A percentile compares a stretch with the other conserved stretches of the same genome.
phyloP scores from a whole-genome alignment of 1,139 yeast species.

The Nematodospora anomalae region DNA sequence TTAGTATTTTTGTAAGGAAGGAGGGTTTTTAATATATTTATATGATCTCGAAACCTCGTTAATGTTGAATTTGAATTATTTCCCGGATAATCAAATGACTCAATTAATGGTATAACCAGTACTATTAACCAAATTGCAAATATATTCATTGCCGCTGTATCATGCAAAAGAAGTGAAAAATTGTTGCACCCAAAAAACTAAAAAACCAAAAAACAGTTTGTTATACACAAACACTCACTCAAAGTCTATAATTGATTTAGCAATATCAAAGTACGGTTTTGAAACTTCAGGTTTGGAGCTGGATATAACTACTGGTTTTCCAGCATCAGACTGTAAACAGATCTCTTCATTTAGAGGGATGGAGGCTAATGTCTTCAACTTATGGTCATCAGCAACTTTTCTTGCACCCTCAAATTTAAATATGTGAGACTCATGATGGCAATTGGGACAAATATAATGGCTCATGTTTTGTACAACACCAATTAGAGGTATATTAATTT shows the following conservation, averaged over 20 bases:
- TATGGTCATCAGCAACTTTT: constrained; percentile 53
- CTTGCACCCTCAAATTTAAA: constrained; percentile 71
- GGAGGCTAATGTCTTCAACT: constrained; percentile 58
- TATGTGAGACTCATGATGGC: constrained; percentile 70
- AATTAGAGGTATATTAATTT: constrained; percentile 69
- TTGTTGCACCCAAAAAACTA: background rate
- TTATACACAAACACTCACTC: constrained; percentile 2
- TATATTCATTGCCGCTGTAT: constrained; percentile 3
- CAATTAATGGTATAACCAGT: background rate
- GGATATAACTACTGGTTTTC: constrained; percentile 60
- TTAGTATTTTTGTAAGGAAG: constrained; percentile 4
- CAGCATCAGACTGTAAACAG: constrained; percentile 60
- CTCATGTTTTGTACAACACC: constrained; percentile 89
- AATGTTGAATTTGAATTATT: background rate
- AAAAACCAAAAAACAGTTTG: background rate
- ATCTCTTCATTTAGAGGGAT: constrained; percentile 69
- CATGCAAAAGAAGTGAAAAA: background rate
- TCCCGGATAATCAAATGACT: background rate
- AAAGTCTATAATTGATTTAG: constrained; percentile 25
- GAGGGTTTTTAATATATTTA: constrained; percentile 9
- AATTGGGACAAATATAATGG: constrained; percentile 70
- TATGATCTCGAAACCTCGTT: constrained; percentile 9
- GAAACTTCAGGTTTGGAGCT: constrained; percentile 39
- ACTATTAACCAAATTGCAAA: background rate
- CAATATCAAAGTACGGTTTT: constrained; percentile 46